phyloP scores from a whole-genome alignment of 192 early-diverging fungal genomes.

The Spizellomyces punctatus region DNA sequence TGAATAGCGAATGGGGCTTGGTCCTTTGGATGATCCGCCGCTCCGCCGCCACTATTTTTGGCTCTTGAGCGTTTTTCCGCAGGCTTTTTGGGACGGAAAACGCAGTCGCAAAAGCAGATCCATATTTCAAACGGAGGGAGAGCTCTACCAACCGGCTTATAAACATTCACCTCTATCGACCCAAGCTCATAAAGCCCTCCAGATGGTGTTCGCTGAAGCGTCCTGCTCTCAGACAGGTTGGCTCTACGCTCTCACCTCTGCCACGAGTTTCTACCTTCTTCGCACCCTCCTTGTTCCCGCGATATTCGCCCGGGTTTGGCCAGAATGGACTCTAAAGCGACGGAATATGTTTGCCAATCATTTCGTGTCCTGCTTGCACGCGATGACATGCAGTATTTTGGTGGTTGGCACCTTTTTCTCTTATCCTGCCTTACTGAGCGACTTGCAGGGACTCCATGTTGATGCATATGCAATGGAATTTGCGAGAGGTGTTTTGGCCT shows the following conservation, averaged over 20 bases:
- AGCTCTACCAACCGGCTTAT: no score
- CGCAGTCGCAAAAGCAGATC: no score
- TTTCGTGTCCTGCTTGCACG: constrained; percentile 19
- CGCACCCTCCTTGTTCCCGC: not conserved
- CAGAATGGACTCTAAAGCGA: not conserved
- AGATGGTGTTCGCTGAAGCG: no score
- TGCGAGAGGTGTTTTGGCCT: constrained; percentile 9
- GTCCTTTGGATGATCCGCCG: no score
- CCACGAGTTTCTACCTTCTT: not conserved
- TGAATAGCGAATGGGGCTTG: no score
- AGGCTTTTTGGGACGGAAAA: no score
- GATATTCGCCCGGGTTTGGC: not conserved
- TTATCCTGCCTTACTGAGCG: constrained; percentile 1
- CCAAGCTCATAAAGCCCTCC: no score
- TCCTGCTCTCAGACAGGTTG: constrained; percentile 7
- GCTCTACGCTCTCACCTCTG: not conserved
- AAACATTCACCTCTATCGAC: no score
- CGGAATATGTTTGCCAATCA: constrained; percentile 17
- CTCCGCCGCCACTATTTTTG: no score
- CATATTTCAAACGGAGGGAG: no score
- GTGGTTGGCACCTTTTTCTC: constrained; percentile 9
- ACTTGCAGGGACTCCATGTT: constrained; percentile 14
- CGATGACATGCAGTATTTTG: not conserved
- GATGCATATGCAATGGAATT: not conserved
- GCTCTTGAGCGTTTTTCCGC: no score